Evolutionary conservation across 1,284 basidiomycete genomes (phyloP), one percentile per base, ranked within the genome.

Genomic region (Leccinum insolens): DNA sequence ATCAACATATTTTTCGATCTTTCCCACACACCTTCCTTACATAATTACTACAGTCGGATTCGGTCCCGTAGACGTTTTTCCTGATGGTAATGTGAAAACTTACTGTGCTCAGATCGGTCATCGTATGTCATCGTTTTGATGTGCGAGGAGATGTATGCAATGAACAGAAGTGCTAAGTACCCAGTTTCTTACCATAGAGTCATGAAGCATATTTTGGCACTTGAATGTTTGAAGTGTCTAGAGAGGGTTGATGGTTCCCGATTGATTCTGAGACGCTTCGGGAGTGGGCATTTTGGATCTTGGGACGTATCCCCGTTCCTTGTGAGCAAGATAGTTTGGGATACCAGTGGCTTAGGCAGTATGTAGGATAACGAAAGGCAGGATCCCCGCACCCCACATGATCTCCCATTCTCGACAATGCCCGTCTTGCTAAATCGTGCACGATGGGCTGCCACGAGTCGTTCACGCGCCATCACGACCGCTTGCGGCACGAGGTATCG

Each of bases 291-390:
- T 78, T 46, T 77, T 31, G 76, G 75, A 1, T 63, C 7, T 14
- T 63, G 0, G 71, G 68, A 37, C 37, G 34, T 14, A 17, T 75
- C 7, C 7, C 62, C 68, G 2, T 72, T 69, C 39, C 8, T 76
- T 28, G 69, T 20, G 61, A 63, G 25, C 11, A 70, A 49, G 62
- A 67, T 76, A 58, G 70, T 65, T 44, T 76, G 71, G 69, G 49
- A 67, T 11, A 2, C 75, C 49, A 76, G 73, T 52, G 76, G 73
- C 25, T 64, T 76, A 20, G 65, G 69, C 15, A 67, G 69, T 58
- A 70, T 62, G 25, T 76, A 70, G 14, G 14, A 15, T 17, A 37
- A 37, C 8, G 31, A 31, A 31, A 44, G 34, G 41, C 41, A 44
- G 15, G 41, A 44, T 44, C 41, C 14, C 15, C 31, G 41, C 41